These are phyloP conservation scores for Athelia psychrophila DNA, from an alignment of 1,284 basidiomycete species.

Conservation along the genomic window DNA sequence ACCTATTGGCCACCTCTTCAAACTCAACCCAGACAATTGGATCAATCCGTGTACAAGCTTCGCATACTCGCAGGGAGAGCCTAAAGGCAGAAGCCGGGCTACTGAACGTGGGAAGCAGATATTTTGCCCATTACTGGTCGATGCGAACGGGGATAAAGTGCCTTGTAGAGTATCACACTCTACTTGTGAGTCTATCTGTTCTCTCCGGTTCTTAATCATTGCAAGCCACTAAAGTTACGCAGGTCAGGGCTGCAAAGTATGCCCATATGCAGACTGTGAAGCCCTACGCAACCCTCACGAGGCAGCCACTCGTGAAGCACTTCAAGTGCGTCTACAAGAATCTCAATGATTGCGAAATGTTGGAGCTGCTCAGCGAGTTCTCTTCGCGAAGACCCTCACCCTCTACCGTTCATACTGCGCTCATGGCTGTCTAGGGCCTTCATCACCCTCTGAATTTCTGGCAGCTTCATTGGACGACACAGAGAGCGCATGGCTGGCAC, in stretches of 20 bases:
- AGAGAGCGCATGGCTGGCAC: not conserved
- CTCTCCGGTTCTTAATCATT: not conserved
- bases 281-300: conserved; percentile 4
- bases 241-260: conserved; percentile 20
- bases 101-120: not conserved
- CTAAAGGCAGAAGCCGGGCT: conserved; percentile 1
- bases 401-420: conserved; percentile 2
- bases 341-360: not conserved
- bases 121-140: not conserved
- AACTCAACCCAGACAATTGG: conserved; percentile 5
- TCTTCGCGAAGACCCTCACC: conserved; percentile 6
- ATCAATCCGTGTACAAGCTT: conserved; percentile 3
- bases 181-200: not conserved
- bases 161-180: not conserved
- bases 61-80: conserved; percentile 8
- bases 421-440: conserved; percentile 2
- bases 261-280: conserved; percentile 6
- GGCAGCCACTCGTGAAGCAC: conserved; percentile 6
- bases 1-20: conserved; percentile 10
- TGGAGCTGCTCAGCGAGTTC: conserved; percentile 5
- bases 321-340: conserved; percentile 7
- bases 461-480: not conserved
- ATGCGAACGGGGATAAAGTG: not conserved
- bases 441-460: not conserved
- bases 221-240: not conserved